A percentile compares a stretch with the other conserved stretches of the same genome.
Conservation (phyloP, 129 eudicot species). For the Rutidosis leptorrhynchoides region DNA sequence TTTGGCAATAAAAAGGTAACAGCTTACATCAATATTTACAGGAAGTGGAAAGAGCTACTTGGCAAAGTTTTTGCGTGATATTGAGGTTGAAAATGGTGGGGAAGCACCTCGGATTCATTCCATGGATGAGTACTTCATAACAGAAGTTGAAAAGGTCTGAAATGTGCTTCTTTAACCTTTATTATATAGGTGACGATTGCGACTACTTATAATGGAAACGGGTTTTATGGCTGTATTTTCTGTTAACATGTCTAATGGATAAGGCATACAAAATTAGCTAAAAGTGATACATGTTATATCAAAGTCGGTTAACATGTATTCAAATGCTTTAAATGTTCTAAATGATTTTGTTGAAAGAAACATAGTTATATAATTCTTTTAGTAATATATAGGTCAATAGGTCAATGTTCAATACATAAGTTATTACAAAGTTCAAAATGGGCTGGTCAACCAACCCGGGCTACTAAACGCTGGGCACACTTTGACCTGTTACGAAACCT, state of each 20-base stretch:
- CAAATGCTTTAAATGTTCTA: constrained; percentile 2
- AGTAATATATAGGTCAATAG: not conserved
- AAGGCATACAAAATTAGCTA: not conserved
- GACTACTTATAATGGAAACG: not conserved
- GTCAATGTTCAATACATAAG: not conserved
- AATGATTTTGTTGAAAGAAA: not conserved
- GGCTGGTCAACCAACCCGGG: not conserved
- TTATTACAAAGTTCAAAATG: not conserved
- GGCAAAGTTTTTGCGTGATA: constrained; percentile 87
- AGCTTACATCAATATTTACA: constrained; percentile 28
- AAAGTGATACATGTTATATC: not conserved
- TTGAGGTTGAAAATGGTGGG: constrained; percentile 97
- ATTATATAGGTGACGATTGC: not conserved
- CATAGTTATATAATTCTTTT: not conserved
- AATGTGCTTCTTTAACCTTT: constrained; percentile 3
- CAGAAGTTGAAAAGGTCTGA: constrained; percentile 93
- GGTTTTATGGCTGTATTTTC: not conserved
- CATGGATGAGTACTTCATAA: constrained; percentile 98
- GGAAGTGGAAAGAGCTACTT: constrained; percentile 99
- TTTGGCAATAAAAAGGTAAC: constrained; percentile 3
- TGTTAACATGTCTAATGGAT: not conserved
- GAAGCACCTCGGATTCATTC: constrained; percentile 89
- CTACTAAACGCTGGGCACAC: not conserved
- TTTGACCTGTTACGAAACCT: not conserved
- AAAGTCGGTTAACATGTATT: not conserved